These are phyloP conservation scores for Cladosporium sp. DNA, from an alignment of 2,329 filamentous ascomycete species.

Conservation along the genomic window DNA sequence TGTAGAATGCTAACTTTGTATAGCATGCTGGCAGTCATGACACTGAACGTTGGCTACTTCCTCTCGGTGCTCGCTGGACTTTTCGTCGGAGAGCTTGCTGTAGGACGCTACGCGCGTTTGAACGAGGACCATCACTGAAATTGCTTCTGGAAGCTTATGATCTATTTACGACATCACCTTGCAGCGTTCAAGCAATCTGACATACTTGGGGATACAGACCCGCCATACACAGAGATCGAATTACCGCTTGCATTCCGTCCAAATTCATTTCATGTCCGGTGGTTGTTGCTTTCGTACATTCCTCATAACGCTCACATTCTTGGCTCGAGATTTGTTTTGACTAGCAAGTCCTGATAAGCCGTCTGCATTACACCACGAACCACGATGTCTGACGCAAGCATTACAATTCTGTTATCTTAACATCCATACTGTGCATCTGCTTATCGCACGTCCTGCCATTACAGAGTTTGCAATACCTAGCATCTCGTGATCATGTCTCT, in stretches of 20 bases:
- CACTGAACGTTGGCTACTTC: slow-evolving; percentile 81
- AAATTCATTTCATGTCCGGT: background rate
- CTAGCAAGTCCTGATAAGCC: background rate
- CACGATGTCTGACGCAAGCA: background rate
- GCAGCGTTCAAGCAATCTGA: slow-evolving; percentile 6
- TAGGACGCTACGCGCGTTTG: slow-evolving; percentile 63
- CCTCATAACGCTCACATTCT: background rate
- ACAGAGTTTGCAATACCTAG: background rate
- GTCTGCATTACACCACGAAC: background rate
- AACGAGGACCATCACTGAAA: slow-evolving; percentile 37
- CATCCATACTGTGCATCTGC: background rate
- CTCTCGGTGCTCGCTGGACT: slow-evolving; percentile 71
- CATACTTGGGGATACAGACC: background rate
- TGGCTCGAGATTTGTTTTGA: slow-evolving; percentile 5
- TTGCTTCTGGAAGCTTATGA: slow-evolving; percentile 4
- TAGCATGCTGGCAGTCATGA: slow-evolving; percentile 92
- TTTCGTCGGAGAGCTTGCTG: slow-evolving; percentile 79
- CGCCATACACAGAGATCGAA: background rate
- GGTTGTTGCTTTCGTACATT: slow-evolving; percentile 3
- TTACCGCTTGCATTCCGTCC: background rate
- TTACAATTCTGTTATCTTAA: background rate
- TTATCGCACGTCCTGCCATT: slow-evolving; percentile 7
- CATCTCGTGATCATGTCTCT: background rate
- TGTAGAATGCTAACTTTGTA: slow-evolving; percentile 17
- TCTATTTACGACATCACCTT: background rate